Evolutionary conservation across 768 basidiomycete species (phyloP), one percentile per base, ranked within the genome.

Genomic region (Termitomyces sp.): DNA sequence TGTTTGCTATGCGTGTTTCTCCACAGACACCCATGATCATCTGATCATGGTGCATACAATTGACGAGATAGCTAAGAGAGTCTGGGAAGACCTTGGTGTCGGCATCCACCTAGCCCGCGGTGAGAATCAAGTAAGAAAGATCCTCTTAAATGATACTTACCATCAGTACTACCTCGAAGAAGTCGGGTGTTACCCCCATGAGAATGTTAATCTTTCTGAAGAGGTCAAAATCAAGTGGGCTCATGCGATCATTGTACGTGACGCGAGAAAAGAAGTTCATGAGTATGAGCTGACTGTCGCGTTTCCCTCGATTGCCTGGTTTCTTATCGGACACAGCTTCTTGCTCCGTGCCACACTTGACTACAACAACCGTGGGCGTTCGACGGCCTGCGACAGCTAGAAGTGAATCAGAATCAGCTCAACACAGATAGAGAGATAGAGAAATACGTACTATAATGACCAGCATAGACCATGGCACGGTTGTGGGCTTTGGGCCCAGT

Each of bases 211-310:
- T 87, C 79, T 98, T 98, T 56, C 97, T 86, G 82, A 99, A 99
- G 40, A 99, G 81, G 76, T 99, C 97, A 71, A 94, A 99, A 72
- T 99, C 97, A 68, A 99, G 83, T 7, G 97, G 97, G 32, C 85
- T 85, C 96, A 99, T 98, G 61, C 96, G 91, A 72, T 99, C 97
- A 73, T 99, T 98, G 76, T 98, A 99, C 17, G 97, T 99, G 68
- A 99, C 97, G 50, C 93, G 88, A 53, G 94, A 96, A 79, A 98
- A 98, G 74, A 99, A 99, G 78, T 98, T 97, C 97, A 99, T 99
- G 68, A 99, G 83, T 70, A 99, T 92, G 66, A 99, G 88, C 72
- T 99, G 97, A 74, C 93, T 94, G 78, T 99, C 97, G 47, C 97
- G 91, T 75, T 99, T 99, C 68, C 97, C 97, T 66, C 97, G 86